Base-by-base conservation (phyloP, 1,284 basidiomycete species). In the Moniliophthora roreri region DNA sequence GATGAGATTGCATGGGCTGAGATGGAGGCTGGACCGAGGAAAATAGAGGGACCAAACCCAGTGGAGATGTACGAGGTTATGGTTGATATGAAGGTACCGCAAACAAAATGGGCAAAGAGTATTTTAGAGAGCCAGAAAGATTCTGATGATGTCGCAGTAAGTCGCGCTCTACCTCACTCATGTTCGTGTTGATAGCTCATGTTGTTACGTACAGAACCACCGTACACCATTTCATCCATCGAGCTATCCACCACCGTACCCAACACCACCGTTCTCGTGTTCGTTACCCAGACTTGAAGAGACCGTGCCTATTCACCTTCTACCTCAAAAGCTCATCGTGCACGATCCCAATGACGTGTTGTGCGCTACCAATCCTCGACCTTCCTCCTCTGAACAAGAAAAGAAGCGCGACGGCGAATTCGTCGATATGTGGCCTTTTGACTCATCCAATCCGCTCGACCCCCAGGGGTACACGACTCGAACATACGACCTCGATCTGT, bases 251-350 rank as follows among this genome's bases (percentile, higher is more conserved):
- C 15, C 38, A 15, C 51, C 54, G 15, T 60, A 54, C 52, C 59
- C 57, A 32, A 26, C 48, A 5, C 34, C 47, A 4, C 55, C 60
- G 1, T 60, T 60, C 39, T 53, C 55, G 24, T 41, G 48, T 1
- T 50, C 53, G 1, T 9, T 45, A 9, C 52, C 57, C 5, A 55
- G 34, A n/a, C 59, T 65, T 18, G 59, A 63, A 46, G 41, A 54
- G 32, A 48, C 40, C 3, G 42, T 65, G 18, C 60, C 60, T 4
- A 50, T 56, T 36, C 57, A 61, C 38, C 56, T 60, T 16, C 58
- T 66, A 11, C 65, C 65, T 6, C 49, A 62, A 48, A 63, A 58
- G 40, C 57, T 66, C n/a, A 52, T 65, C 28, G 62, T 66, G 1
- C 63, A 66, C 46, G 63, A 65, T 48, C 63, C 63, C 0, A 58